These are phyloP conservation scores for Coemansia sp. DNA, from an alignment of 371 early-diverging fungal species.

Conservation along the genomic window DNA sequence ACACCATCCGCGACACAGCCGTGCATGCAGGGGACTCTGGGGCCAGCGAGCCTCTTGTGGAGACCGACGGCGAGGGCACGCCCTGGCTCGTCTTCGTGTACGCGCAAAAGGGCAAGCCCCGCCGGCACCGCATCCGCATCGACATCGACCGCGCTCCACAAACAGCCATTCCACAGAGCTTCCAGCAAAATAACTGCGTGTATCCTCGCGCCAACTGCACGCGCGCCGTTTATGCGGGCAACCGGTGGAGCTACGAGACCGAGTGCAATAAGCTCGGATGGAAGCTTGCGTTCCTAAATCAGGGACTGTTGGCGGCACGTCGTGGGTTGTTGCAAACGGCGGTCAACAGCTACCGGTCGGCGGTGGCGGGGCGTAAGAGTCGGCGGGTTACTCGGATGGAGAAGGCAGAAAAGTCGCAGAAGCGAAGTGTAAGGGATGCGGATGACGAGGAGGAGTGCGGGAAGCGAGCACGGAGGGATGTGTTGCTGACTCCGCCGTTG, in stretches of 20 bases:
- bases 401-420: constrained; percentile 52
- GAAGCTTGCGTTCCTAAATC: constrained; percentile 85
- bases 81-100: constrained; percentile 51
- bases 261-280: constrained; percentile 87
- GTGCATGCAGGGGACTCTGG: background rate
- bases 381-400: constrained; percentile 81
- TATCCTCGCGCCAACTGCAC: constrained; percentile 82
- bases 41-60: constrained; percentile 20
- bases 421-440: background rate
- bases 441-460: background rate
- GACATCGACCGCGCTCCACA: constrained; percentile 51
- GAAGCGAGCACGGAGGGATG: constrained; percentile 15
- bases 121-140: constrained; percentile 46
- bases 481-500: constrained; percentile 1
- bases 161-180: constrained; percentile 40
- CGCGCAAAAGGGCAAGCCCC: constrained; percentile 51
- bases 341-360: constrained; percentile 90
- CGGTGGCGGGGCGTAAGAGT: constrained; percentile 76
- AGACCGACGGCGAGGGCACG: constrained; percentile 28
- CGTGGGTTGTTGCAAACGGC: constrained; percentile 93
- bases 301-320: constrained; percentile 75
- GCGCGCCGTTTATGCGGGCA: constrained; percentile 72
- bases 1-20: background rate
- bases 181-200: constrained; percentile 55
- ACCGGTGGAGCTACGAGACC: constrained; percentile 91